These are phyloP conservation scores for Cercospora zeina DNA, from an alignment of 2,329 filamentous ascomycete genomes.

Conservation along the genomic window DNA sequence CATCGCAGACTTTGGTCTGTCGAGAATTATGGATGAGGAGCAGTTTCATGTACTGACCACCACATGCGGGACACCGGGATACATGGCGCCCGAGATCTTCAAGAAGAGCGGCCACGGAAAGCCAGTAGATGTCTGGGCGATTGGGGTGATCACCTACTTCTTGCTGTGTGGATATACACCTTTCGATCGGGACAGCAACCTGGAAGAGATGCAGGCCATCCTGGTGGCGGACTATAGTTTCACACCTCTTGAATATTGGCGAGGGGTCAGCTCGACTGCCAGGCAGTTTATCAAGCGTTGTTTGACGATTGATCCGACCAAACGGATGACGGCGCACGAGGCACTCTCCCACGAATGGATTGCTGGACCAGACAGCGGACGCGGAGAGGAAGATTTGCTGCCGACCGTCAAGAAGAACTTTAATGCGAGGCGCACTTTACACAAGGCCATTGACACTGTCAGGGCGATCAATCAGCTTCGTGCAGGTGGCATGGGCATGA, in stretches of 20 bases:
- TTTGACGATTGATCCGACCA: conserved; percentile 82
- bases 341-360: conserved; percentile 67
- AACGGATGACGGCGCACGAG: conserved; percentile 88
- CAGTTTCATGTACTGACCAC: conserved; percentile 97
- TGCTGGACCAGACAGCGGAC: conserved; percentile 55
- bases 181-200: conserved; percentile 94
- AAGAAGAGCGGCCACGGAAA: conserved; percentile 98
- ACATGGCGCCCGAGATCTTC: conserved; percentile 99
- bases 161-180: conserved; percentile 96
- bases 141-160: conserved; percentile 98
- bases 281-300: conserved; percentile 92
- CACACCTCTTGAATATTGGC: conserved; percentile 93
- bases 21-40: conserved; percentile 97
- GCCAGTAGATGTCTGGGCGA: conserved; percentile 96
- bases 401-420: conserved; percentile 71
- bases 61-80: conserved; percentile 94
- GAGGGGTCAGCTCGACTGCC: conserved; percentile 77
- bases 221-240: conserved; percentile 95
- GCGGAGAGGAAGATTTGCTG: conserved; percentile 56
- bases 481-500: conserved; percentile 59
- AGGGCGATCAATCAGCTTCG: conserved; percentile 67
- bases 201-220: conserved; percentile 99
- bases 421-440: conserved; percentile 64
- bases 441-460: conserved; percentile 68
- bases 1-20: conserved; percentile 95